phyloP scores from a whole-genome alignment of 345 rosid species.

The Linum usitatissimum region DNA sequence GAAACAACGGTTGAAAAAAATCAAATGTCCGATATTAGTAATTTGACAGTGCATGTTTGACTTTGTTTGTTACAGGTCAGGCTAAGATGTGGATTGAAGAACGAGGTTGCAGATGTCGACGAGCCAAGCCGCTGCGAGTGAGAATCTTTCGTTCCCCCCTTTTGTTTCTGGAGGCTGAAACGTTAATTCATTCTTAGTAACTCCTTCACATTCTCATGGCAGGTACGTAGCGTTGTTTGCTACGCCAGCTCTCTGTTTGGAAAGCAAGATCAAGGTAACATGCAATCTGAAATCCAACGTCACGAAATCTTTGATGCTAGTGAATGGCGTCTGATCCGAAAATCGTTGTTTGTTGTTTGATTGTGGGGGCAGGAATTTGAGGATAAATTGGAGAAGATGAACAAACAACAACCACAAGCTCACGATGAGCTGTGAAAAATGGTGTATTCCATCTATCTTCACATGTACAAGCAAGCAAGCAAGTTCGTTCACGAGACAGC shows the following conservation, averaged over 20 bases:
- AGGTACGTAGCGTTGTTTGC: conserved; percentile 66
- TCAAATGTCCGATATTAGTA: too few relatives aligned
- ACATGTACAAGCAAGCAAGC: background rate
- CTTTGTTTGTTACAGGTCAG: conserved; percentile 39
- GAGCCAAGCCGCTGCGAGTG: conserved; percentile 99
- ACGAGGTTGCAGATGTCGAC: conserved; percentile 70
- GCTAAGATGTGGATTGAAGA: conserved; percentile 77
- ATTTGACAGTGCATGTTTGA: too few relatives aligned
- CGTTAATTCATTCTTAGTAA: background rate
- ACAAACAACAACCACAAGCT: conserved; percentile 41
- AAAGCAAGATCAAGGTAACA: conserved; percentile 62
- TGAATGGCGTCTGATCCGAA: background rate
- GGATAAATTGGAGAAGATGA: conserved; percentile 54
- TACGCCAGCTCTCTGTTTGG: conserved; percentile 68
- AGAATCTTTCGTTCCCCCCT: conserved; percentile 11
- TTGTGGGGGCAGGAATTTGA: conserved; percentile 44
- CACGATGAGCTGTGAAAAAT: conserved; percentile 59
- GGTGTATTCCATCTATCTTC: too few relatives aligned
- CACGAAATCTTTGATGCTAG: too few relatives aligned
- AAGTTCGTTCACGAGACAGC: background rate
- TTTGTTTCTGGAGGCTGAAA: background rate
- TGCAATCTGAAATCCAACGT: too few relatives aligned
- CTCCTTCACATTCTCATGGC: conserved; percentile 10
- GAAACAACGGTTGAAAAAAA: background rate
- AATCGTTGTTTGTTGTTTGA: background rate